A percentile compares a stretch with the other conserved stretches of the same genome.
Evolutionary conservation across 306 rosid genomes (phyloP).

Genomic region (Clitoria ternatea): DNA sequence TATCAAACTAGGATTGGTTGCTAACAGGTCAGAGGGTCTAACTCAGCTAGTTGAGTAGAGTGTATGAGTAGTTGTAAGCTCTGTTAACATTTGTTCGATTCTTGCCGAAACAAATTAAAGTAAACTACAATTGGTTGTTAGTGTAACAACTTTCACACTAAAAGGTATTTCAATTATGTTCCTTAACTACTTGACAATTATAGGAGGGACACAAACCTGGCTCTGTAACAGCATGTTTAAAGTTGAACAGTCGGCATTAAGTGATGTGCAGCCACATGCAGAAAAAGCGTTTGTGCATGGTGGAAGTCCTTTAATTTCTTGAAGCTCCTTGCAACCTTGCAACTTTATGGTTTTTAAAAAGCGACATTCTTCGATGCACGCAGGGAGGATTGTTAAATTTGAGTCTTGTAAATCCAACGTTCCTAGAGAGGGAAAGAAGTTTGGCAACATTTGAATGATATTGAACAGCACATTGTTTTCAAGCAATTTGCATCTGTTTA

Average conservation of each 20-base stretch:
- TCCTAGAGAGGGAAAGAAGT: background rate
- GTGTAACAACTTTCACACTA: too few species aligned
- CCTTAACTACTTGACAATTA: too few species aligned
- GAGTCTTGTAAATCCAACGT: background rate
- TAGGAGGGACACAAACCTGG: background rate
- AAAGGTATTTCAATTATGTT: too few species aligned
- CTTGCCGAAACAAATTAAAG: too few species aligned
- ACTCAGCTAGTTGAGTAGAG: too few species aligned
- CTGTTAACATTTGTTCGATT: too few species aligned
- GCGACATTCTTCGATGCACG: background rate
- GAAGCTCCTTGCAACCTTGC: background rate
- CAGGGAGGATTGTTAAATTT: background rate
- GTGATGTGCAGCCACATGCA: background rate
- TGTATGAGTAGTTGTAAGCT: too few species aligned
- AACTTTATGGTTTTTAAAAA: background rate
- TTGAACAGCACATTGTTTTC: background rate
- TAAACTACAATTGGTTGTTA: too few species aligned
- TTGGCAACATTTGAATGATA: background rate
- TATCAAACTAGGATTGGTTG: too few species aligned
- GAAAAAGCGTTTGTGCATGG: background rate
- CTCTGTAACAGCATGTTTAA: background rate
- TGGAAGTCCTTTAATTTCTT: background rate
- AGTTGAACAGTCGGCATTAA: background rate
- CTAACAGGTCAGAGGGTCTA: too few species aligned
- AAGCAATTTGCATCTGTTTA: background rate